phyloP scores from a whole-genome alignment of 2,329 filamentous ascomycete species.

The Fusarium tuaranense region DNA sequence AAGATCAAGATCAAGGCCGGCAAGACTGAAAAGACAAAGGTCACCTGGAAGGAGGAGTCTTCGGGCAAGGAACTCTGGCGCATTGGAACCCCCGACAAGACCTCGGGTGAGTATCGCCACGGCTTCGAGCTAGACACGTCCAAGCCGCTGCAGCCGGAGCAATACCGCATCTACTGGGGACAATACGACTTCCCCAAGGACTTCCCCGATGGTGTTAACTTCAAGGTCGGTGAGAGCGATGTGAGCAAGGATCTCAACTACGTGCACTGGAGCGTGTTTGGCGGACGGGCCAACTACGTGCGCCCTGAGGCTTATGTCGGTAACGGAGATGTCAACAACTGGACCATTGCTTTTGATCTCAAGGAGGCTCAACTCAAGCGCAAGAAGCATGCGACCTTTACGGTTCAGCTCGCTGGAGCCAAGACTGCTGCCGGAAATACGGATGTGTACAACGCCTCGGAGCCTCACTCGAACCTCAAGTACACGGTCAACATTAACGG shows the following conservation, averaged over 20 bases:
- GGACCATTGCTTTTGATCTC: slow-evolving; percentile 67
- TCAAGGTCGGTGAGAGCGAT: slow-evolving; percentile 65
- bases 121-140: slow-evolving; percentile 62
- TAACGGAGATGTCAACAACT: slow-evolving; percentile 65
- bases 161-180: slow-evolving; percentile 72
- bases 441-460: slow-evolving; percentile 64
- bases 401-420: slow-evolving; percentile 71
- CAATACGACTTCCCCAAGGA: slow-evolving; percentile 69
- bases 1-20: slow-evolving; percentile 56
- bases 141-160: slow-evolving; percentile 63
- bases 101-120: slow-evolving; percentile 69
- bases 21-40: slow-evolving; percentile 49
- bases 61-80: slow-evolving; percentile 71
- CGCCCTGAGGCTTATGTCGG: slow-evolving; percentile 57
- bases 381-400: slow-evolving; percentile 65
- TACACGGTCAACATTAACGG: slow-evolving; percentile 58
- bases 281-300: slow-evolving; percentile 62
- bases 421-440: slow-evolving; percentile 73
- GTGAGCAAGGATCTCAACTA: slow-evolving; percentile 68
- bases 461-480: slow-evolving; percentile 65
- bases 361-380: slow-evolving; percentile 54
- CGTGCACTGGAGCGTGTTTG: slow-evolving; percentile 74
- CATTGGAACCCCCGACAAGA: slow-evolving; percentile 72
- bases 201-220: slow-evolving; percentile 69
- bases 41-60: slow-evolving; percentile 65